phyloP scores from a whole-genome alignment of 768 basidiomycete genomes.

The Xerocomus brunneocitrinus region DNA sequence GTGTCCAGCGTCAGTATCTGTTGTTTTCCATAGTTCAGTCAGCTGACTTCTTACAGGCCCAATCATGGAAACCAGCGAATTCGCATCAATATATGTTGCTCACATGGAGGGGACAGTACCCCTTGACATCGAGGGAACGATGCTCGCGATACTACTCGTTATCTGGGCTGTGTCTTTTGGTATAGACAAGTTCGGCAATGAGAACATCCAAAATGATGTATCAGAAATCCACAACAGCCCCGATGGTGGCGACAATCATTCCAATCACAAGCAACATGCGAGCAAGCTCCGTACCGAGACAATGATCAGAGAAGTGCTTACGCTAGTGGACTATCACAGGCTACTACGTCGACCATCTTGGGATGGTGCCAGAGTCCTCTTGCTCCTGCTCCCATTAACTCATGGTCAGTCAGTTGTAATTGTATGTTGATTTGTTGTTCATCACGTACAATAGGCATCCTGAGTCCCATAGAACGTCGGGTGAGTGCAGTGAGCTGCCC shows the following conservation, averaged over 20 bases:
- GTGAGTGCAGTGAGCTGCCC: slow-evolving; percentile 7
- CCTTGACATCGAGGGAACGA: slow-evolving; percentile 67
- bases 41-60: slow-evolving; percentile 54
- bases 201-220: slow-evolving; percentile 14
- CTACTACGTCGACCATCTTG: slow-evolving; percentile 77
- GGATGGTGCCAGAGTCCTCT: slow-evolving; percentile 79
- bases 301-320: slow-evolving; percentile 74
- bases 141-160: slow-evolving; percentile 76
- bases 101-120: slow-evolving; percentile 57
- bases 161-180: slow-evolving; percentile 91
- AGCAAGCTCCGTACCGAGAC: slow-evolving; percentile 55
- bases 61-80: slow-evolving; percentile 77
- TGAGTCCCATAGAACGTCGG: slow-evolving; percentile 23
- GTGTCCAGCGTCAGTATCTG: slow-evolving; percentile 66
- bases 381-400: slow-evolving; percentile 78
- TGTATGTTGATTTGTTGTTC: slow-evolving; percentile 1
- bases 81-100: slow-evolving; percentile 64
- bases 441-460: slow-evolving; percentile 19
- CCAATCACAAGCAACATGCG: slow-evolving; percentile 36
- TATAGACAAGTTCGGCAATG: slow-evolving; percentile 69
- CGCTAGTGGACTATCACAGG: slow-evolving; percentile 74
- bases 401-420: slow-evolving; percentile 51
- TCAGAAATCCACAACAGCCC: slow-evolving; percentile 4
- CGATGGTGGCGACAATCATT: slow-evolving; percentile 27
- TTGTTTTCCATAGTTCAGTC: slow-evolving; percentile 1